Evolutionary conservation across 2,329 filamentous ascomycete genomes (phyloP).

Genomic region (Acarospora socialis): DNA sequence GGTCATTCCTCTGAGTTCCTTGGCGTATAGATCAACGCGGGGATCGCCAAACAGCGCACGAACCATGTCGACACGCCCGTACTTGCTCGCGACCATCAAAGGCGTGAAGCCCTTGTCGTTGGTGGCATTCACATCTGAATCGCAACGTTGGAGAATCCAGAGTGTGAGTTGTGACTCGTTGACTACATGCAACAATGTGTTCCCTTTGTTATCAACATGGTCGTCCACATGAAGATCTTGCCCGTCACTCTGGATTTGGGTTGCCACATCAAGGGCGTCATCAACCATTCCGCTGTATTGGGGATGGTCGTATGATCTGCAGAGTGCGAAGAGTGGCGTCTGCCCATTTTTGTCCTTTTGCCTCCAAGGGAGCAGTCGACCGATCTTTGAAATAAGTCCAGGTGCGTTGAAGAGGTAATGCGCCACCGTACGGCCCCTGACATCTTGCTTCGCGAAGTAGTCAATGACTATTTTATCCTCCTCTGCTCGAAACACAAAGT

Average conservation of each 20-base stretch:
- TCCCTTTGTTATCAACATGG: conserved; percentile 83
- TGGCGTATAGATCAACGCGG: conserved; percentile 69
- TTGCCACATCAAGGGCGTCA: conserved; percentile 61
- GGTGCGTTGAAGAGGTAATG: conserved; percentile 94
- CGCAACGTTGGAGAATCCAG: conserved; percentile 66
- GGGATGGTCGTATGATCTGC: conserved; percentile 85
- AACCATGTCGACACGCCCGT: conserved; percentile 87
- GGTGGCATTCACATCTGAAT: conserved; percentile 88
- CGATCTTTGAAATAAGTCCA: conserved; percentile 61
- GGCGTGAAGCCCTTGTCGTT: conserved; percentile 94
- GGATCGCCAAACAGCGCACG: conserved; percentile 75
- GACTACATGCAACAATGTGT: conserved; percentile 89
- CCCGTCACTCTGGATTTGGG: conserved; percentile 58
- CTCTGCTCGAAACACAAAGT: conserved; percentile 48
- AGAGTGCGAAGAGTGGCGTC: conserved; percentile 91
- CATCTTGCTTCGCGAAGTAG: conserved; percentile 67
- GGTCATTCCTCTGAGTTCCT: conserved; percentile 75
- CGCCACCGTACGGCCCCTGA: conserved; percentile 74
- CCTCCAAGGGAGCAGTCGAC: conserved; percentile 68
- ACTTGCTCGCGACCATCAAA: conserved; percentile 97
- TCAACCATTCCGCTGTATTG: conserved; percentile 81
- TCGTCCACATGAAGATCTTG: conserved; percentile 79
- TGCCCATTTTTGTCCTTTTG: conserved; percentile 92
- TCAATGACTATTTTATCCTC: conserved; percentile 42
- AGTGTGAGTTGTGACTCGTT: conserved; percentile 67